These are phyloP conservation scores for Candida tropicalis DNA, from an alignment of 1,139 yeast genomes.

Conservation along the genomic window DNA sequence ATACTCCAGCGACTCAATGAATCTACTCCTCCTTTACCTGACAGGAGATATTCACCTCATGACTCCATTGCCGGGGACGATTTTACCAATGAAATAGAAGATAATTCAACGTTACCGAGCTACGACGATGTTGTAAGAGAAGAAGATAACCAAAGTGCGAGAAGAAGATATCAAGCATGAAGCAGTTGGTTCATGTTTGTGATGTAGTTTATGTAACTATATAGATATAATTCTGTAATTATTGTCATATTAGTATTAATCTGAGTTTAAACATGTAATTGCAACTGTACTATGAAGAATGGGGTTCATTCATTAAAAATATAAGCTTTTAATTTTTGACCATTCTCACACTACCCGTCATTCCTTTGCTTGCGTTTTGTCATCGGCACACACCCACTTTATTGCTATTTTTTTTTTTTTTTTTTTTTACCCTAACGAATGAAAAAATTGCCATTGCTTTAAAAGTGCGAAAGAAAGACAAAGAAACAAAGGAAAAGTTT, in stretches of 20 bases:
- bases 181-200: no score
- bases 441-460: conserved; percentile 5
- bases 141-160: conserved; percentile 26
- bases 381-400: no score
- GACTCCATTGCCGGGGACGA: not conserved
- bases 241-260: no score
- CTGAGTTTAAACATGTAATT: no score
- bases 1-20: conserved; percentile 9
- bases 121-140: conserved; percentile 40
- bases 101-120: conserved; percentile 28
- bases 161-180: conserved; percentile 35
- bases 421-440: conserved; percentile 1
- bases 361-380: no score
- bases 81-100: conserved; percentile 5
- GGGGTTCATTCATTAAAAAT: no score
- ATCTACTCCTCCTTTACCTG: conserved; percentile 2
- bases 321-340: no score
- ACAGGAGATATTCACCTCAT: conserved; percentile 7
- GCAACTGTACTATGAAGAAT: no score
- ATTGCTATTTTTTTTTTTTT: not conserved
- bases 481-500: conserved; percentile 2
- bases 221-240: no score
- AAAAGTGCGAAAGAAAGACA: not conserved
- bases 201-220: no score
- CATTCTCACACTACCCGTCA: not conserved